Percentiles rank a stretch among this genome's conserved stretches.
Evolutionary conservation across 371 early-diverging fungal species (phyloP).

Genomic region (Mortierella sp.): DNA sequence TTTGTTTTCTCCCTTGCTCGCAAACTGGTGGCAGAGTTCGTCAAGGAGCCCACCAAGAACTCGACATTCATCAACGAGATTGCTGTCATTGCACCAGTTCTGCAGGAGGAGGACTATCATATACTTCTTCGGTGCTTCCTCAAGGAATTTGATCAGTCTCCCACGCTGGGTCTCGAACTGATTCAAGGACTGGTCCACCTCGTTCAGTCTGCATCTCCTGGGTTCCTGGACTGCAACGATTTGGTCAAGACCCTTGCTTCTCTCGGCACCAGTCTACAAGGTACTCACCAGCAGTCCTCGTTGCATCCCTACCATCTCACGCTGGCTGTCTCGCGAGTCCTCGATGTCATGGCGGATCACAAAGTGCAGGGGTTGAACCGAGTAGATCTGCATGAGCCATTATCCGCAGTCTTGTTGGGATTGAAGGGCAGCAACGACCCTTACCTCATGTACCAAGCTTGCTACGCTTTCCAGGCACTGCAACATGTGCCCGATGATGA

Average conservation of each 20-base stretch:
- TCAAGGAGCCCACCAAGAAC: neutral
- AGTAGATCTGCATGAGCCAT: neutral
- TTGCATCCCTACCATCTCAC: neutral
- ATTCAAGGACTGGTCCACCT: constrained; percentile 4
- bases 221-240: neutral
- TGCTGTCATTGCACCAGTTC: neutral
- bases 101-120: neutral
- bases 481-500: neutral
- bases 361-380: neutral
- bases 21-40: neutral
- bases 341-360: neutral
- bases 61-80: neutral
- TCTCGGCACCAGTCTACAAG: neutral
- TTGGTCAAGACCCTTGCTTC: neutral
- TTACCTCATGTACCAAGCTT: neutral
- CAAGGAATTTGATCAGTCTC: neutral
- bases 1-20: neutral
- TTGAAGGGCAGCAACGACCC: neutral
- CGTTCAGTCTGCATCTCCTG: neutral
- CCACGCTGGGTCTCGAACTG: neutral
- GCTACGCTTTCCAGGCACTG: neutral
- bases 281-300: neutral
- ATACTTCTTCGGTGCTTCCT: neutral
- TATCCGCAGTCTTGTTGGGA: neutral
- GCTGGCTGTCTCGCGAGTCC: neutral